Percentiles rank a stretch among this genome's conserved stretches.
These are phyloP conservation scores for Metschnikowia cerradonensis DNA, from an alignment of 805 yeast genomes.

Conservation along the genomic window DNA sequence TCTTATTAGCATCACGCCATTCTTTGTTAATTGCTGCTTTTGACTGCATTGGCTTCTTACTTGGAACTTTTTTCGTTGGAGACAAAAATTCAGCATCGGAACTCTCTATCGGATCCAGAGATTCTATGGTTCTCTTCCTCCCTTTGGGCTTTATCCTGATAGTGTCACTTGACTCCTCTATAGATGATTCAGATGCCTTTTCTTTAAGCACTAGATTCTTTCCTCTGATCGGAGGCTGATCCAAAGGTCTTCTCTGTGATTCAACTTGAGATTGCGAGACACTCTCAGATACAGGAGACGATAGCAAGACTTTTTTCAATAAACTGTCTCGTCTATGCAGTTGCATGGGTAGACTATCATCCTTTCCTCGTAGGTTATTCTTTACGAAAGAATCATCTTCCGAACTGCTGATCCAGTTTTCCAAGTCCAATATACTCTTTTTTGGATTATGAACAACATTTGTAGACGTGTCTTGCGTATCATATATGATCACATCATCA, in stretches of 20 bases:
- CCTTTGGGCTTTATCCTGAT: background rate
- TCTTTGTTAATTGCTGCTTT: constrained; percentile 22
- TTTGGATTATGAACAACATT: background rate
- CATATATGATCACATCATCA: background rate
- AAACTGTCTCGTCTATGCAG: background rate
- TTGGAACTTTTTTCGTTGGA: constrained; percentile 3
- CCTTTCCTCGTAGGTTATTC: background rate
- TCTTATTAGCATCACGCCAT: constrained; percentile 33
- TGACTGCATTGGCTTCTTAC: background rate
- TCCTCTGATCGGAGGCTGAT: too few species aligned
- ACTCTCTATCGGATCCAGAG: background rate
- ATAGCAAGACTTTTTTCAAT: constrained; percentile 2
- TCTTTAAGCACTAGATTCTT: background rate
- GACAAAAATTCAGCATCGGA: constrained; percentile 9
- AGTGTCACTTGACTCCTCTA: background rate
- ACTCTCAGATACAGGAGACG: constrained; percentile 10
- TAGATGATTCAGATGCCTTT: background rate
- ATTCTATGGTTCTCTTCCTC: background rate
- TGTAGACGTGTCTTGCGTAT: background rate
- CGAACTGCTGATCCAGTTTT: constrained; percentile 18
- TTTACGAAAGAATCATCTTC: constrained; percentile 14
- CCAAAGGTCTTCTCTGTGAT: background rate
- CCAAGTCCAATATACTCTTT: constrained; percentile 12
- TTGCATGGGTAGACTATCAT: background rate
- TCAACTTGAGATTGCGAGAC: background rate